Base-by-base conservation (phyloP, 2,329 filamentous ascomycete species). In the Drechslerella stenobrocha region DNA sequence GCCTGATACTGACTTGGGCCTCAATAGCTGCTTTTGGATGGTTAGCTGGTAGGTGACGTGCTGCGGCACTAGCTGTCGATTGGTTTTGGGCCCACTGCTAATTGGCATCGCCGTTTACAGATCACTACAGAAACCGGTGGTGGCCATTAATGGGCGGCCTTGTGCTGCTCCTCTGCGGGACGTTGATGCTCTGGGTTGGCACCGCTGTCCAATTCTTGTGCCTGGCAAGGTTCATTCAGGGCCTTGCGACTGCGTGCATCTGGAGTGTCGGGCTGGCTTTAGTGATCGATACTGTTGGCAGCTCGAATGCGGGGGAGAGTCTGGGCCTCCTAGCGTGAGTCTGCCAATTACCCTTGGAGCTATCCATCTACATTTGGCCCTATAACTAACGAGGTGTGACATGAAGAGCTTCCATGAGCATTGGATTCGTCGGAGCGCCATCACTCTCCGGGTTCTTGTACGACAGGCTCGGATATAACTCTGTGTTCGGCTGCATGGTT, bases 251-350 rank as follows among this genome's bases (percentile, higher is more conserved):
- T 8, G 51, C 64, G 20, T 61, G 57, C 46, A 63, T 69, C 26
- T 69, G 58, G 57, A 69, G 64, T 30, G 64, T 69, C 15, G 64
- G 64, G 2, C 30, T 69, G 46, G 64, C 64, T 5, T 30, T 69
- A 47, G 64, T 69, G 24, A 63, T 69, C 18, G 64, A 69, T 55
- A 69, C 64, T 5, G 64, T 69, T 7, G 64, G 64, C 22, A 67
- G 63, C 46, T 59, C 55, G 2, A 59, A 67, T 56, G 63, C 63
- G n/a, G 63, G 63, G 11, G 63, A 67, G 28, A 67, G 63, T 23
- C 50, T 67, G 2, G 63, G 63, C 11, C 35, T 67, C 7, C 48
- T 67, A 26, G 63, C 63, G 63, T 67, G 28, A 47, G 63, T 60
- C 8, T 6, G 18, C 2, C 28, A 1, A 20, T 4, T 34, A 6